Conservation (phyloP, 2,329 filamentous ascomycete species). For the Blastomyces percursus region DNA sequence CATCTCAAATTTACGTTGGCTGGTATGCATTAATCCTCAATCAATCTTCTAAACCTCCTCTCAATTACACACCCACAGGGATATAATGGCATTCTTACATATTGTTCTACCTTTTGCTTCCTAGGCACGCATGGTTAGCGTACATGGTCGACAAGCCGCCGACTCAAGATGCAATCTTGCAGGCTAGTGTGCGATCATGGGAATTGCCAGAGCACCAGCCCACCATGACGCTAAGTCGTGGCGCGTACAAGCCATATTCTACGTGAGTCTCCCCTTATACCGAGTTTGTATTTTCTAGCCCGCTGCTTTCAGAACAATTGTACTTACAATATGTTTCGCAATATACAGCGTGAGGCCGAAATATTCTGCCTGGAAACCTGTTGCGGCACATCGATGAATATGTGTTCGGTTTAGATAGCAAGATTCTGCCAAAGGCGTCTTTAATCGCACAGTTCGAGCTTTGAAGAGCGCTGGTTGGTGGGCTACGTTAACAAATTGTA, state of each 20-base stretch:
- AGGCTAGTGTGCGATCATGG: conserved; percentile 59
- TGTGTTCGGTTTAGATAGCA: neutral
- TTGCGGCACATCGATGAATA: conserved; percentile 20
- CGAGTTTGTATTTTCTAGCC: no score
- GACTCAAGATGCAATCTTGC: conserved; percentile 59
- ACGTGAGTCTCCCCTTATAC: conserved; percentile 56
- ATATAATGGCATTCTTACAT: neutral
- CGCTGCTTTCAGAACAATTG: neutral
- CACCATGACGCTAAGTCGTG: conserved; percentile 63
- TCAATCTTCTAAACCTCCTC: neutral
- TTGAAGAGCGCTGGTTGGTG: neutral
- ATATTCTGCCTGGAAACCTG: conserved; percentile 24
- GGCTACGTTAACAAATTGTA: neutral
- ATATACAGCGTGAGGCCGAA: conserved; percentile 26
- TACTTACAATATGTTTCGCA: conserved; percentile 5
- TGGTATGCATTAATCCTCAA: conserved; percentile 43
- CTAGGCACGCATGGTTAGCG: conserved; percentile 88
- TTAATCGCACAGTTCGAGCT: neutral
- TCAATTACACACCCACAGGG: neutral
- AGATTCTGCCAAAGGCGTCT: neutral
- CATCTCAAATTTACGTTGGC: conserved; percentile 72
- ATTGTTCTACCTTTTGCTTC: neutral
- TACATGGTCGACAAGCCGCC: conserved; percentile 86
- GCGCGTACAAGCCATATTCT: conserved; percentile 84
- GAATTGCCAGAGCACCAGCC: conserved; percentile 62